A percentile compares a stretch with the other conserved stretches of the same genome.
Conservation (phyloP, 768 basidiomycete genomes). For the Mycena vitilis region DNA sequence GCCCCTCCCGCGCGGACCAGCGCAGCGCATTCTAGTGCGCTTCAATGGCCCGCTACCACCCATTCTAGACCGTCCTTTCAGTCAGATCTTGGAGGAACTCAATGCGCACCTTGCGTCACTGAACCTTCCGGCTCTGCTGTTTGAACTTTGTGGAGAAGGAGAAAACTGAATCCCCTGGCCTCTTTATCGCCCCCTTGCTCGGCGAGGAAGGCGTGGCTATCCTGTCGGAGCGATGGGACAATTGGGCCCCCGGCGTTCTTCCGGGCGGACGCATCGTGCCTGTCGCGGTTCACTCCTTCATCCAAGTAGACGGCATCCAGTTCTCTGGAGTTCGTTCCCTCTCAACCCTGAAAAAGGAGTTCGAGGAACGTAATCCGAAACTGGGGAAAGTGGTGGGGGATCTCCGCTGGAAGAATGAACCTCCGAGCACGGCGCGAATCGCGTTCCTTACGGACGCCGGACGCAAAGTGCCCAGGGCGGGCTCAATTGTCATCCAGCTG, state of each 20-base stretch:
- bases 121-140: too few relatives aligned
- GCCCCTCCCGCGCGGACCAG: too few relatives aligned
- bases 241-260: not conserved
- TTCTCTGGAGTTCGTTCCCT: not conserved
- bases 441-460: not conserved
- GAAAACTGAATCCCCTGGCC: too few relatives aligned
- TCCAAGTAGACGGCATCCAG: not conserved
- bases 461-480: not conserved
- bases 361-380: not conserved
- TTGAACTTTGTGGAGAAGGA: too few relatives aligned
- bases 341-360: conserved; percentile 1
- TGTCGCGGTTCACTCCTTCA: not conserved
- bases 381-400: not conserved
- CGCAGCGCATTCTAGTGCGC: too few relatives aligned
- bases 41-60: too few relatives aligned
- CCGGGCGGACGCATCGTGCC: not conserved
- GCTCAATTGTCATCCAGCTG: not conserved
- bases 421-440: not conserved
- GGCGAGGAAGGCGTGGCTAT: too few relatives aligned
- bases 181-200: too few relatives aligned
- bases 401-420: not conserved
- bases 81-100: too few relatives aligned
- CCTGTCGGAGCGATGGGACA: not conserved
- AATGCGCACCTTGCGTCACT: too few relatives aligned
- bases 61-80: too few relatives aligned